These are phyloP conservation scores for Diaporthe batatas DNA, from an alignment of 2,329 filamentous ascomycete genomes.

Conservation along the genomic window DNA sequence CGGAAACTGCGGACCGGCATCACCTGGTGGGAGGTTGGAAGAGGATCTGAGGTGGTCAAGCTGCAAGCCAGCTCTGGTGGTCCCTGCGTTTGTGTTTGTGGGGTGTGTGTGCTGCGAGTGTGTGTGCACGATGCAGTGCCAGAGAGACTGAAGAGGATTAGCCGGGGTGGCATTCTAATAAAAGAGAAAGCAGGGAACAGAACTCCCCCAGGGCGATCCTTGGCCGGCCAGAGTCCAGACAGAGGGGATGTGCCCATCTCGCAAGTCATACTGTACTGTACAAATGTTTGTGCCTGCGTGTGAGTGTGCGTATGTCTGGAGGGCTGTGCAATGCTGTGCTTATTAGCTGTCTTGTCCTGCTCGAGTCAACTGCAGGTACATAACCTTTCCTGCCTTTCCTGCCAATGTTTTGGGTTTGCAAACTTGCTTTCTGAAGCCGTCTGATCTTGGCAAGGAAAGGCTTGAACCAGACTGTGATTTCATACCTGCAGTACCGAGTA, in stretches of 20 bases:
- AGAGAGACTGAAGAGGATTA: constrained; percentile 19
- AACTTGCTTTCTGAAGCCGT: not conserved
- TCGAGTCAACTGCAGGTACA: constrained; percentile 19
- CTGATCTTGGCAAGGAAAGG: not conserved
- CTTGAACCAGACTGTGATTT: constrained; percentile 3
- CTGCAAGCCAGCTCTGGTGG: constrained; percentile 15
- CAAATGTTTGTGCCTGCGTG: not conserved
- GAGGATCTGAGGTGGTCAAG: constrained; percentile 18
- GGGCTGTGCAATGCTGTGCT: constrained; percentile 21
- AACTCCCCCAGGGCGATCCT: constrained; percentile 9
- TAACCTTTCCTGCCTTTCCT: not conserved
- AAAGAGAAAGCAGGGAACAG: constrained; percentile 36
- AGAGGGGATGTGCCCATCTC: constrained; percentile 9
- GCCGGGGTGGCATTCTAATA: constrained; percentile 33
- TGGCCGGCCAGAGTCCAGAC: constrained; percentile 27
- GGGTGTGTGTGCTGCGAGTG: not conserved
- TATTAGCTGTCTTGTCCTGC: not conserved
- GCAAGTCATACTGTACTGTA: constrained; percentile 13
- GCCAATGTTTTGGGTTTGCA: constrained; percentile 7
- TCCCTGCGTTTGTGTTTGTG: constrained; percentile 7
- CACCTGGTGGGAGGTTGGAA: not conserved
- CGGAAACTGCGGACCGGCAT: not conserved
- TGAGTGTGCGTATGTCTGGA: not conserved
- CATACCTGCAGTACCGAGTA: not conserved
- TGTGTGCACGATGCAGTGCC: constrained; percentile 7